Evolutionary conservation across 2,329 filamentous ascomycete species (phyloP).

Genomic region (Aspergillus sp.): DNA sequence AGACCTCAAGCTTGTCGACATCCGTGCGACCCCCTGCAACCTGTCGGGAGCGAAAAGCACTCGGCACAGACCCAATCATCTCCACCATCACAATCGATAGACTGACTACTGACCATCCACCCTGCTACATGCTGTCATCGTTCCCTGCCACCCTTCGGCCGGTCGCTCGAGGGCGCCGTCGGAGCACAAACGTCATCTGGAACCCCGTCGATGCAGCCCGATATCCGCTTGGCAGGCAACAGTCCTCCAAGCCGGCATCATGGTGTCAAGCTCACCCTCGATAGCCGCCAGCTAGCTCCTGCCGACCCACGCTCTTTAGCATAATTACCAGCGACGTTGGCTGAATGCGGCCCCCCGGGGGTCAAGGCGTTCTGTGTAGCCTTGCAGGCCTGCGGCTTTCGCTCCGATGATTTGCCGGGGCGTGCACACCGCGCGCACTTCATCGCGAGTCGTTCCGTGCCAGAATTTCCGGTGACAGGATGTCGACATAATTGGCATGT

Average conservation of each 20-base stretch:
- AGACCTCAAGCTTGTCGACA: slow-evolving; percentile 2
- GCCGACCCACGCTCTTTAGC: neutral
- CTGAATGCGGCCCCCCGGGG: no score
- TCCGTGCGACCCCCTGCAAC: neutral
- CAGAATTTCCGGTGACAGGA: neutral
- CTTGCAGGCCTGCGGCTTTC: neutral
- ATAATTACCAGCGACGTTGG: neutral
- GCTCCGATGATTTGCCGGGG: neutral
- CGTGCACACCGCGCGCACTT: neutral
- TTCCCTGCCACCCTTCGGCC: slow-evolving; percentile 3
- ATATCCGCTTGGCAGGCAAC: slow-evolving; percentile 15
- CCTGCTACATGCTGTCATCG: neutral
- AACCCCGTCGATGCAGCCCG: slow-evolving; percentile 11
- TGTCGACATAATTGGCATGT: neutral
- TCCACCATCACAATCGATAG: neutral
- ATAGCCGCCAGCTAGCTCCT: neutral
- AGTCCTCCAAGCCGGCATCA: slow-evolving; percentile 12
- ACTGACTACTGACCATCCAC: neutral
- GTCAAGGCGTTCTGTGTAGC: slow-evolving; percentile 4
- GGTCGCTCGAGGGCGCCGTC: slow-evolving; percentile 6
- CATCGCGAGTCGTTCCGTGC: neutral
- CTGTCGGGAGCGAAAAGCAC: neutral
- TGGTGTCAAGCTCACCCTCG: slow-evolving; percentile 6
- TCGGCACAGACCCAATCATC: neutral
- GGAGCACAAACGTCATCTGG: slow-evolving; percentile 17